phyloP scores from a whole-genome alignment of 1,284 basidiomycete species.

The Xerocomus minutiporus region DNA sequence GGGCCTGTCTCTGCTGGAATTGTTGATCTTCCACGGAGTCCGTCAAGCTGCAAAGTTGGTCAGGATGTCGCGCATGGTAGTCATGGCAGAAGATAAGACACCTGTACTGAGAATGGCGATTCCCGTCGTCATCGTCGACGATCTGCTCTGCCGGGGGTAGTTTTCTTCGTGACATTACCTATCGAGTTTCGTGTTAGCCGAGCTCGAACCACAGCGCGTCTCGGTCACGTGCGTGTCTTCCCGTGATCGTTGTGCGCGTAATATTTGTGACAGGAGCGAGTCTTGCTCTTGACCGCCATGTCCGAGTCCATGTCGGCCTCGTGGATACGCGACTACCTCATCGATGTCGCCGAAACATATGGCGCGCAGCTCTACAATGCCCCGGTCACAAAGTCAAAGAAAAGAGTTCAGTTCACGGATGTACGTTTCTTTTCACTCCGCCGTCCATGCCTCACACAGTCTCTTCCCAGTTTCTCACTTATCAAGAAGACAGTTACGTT shows the following conservation, averaged over 20 bases:
- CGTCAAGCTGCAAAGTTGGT: conserved; percentile 7
- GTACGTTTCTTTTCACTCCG: conserved; percentile 28
- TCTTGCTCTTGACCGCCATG: conserved; percentile 16
- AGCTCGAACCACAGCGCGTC: conserved; percentile 17
- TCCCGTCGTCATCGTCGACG: background rate
- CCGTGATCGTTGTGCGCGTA: conserved; percentile 16
- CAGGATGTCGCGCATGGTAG: background rate
- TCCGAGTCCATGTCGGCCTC: conserved; percentile 36
- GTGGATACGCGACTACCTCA: conserved; percentile 53
- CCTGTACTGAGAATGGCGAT: conserved; percentile 7
- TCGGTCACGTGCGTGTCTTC: conserved; percentile 19
- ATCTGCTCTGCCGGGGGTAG: conserved; percentile 13
- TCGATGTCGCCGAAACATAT: conserved; percentile 43
- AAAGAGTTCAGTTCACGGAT: conserved; percentile 53
- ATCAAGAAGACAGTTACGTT: conserved; percentile 35
- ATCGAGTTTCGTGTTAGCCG: background rate
- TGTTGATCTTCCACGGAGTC: background rate
- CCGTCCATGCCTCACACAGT: conserved; percentile 9
- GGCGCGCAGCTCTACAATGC: conserved; percentile 41
- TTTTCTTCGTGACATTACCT: conserved; percentile 22
- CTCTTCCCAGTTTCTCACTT: conserved; percentile 34
- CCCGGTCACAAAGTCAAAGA: conserved; percentile 33
- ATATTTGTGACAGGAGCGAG: background rate
- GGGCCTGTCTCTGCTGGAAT: conserved; percentile 12
- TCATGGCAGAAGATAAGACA: background rate